A percentile compares a stretch with the other conserved stretches of the same genome.
phyloP scores from a whole-genome alignment of 768 basidiomycete genomes.

The Mycena maculata region DNA sequence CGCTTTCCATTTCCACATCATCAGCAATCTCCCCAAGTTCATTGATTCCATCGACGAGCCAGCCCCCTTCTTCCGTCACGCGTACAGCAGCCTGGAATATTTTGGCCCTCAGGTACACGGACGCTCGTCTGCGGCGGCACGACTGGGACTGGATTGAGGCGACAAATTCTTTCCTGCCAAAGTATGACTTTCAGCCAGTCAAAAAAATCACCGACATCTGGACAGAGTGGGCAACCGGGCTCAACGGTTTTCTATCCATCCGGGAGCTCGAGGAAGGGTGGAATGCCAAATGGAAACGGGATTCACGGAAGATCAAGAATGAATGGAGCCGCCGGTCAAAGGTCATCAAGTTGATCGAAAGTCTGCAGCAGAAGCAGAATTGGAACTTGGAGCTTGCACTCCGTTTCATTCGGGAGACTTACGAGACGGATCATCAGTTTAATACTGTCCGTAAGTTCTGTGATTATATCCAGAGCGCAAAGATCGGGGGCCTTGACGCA shows the following conservation, averaged over 20 bases:
- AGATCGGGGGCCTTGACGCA: background rate
- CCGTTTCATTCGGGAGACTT: background rate
- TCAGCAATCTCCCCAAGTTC: background rate
- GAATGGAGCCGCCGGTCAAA: slow-evolving; percentile 9
- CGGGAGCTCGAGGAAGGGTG: slow-evolving; percentile 16
- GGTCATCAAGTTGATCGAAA: background rate
- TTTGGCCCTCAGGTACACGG: background rate
- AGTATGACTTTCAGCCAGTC: background rate
- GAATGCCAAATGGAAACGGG: background rate
- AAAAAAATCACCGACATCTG: slow-evolving; percentile 19
- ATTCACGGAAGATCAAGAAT: background rate
- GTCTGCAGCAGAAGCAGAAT: background rate
- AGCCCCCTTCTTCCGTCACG: background rate
- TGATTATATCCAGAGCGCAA: slow-evolving; percentile 6
- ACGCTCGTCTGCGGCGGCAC: slow-evolving; percentile 3
- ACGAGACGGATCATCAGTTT: background rate
- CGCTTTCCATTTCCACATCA: background rate
- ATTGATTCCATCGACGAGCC: background rate
- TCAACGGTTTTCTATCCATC: slow-evolving; percentile 13
- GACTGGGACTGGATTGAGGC: slow-evolving; percentile 13
- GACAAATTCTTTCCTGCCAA: background rate
- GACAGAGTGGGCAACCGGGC: slow-evolving; percentile 6
- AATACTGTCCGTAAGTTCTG: background rate
- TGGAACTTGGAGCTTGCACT: slow-evolving; percentile 20
- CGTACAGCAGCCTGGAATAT: slow-evolving; percentile 9